phyloP scores from a whole-genome alignment of 148 eudicot genomes.

The Diospyros lotus region DNA sequence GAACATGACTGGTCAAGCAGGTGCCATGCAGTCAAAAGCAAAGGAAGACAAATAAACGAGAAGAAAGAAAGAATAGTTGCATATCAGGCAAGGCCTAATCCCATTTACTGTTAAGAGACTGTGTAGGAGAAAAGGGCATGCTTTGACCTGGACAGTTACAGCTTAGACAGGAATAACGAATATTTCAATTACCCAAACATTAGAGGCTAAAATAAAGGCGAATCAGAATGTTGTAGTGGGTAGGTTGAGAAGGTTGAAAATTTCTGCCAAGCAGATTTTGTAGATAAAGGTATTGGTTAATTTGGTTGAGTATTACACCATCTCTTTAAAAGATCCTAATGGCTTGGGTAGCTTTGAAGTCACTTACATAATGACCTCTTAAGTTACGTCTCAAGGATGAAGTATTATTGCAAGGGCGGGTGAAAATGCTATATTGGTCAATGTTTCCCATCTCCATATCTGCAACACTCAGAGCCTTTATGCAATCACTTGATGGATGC shows the following conservation, averaged over 20 bases:
- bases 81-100: no score
- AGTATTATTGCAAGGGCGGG: constrained; percentile 52
- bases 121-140: no score
- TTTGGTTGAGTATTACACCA: not conserved
- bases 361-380: constrained; percentile 79
- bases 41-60: not conserved
- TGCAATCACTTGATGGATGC: constrained; percentile 63
- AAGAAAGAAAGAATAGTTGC: not conserved
- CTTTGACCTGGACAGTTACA: not conserved
- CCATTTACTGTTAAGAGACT: no score
- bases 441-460: constrained; percentile 72
- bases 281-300: not conserved
- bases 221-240: not conserved
- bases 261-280: not conserved
- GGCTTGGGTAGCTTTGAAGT: not conserved
- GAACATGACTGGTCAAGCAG: constrained; percentile 1
- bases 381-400: constrained; percentile 39
- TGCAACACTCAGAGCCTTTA: constrained; percentile 44
- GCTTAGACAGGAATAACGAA: not conserved
- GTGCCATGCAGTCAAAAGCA: constrained; percentile 2
- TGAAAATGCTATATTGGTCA: constrained; percentile 84
- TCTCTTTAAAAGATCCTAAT: not conserved
- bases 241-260: not conserved
- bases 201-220: not conserved
- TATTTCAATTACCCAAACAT: not conserved